Percentiles rank a stretch among this genome's conserved stretches.
phyloP scores from a whole-genome alignment of 805 yeast genomes.

The Ogataea siamensis region DNA sequence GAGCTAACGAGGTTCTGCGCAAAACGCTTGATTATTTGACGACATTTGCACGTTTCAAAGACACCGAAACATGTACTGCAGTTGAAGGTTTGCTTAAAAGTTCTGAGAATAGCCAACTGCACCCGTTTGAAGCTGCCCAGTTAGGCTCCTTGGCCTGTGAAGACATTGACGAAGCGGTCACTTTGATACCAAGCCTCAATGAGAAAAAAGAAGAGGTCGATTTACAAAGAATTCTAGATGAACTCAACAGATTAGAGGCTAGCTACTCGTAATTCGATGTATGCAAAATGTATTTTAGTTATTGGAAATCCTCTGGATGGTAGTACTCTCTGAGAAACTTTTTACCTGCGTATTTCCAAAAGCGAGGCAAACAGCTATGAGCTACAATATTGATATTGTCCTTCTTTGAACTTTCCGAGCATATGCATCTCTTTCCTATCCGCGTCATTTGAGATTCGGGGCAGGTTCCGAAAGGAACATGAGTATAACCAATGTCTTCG shows the following conservation, averaged over 20 bases:
- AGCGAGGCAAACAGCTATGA: constrained; percentile 64
- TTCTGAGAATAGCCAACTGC: constrained; percentile 72
- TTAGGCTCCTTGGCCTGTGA: constrained; percentile 85
- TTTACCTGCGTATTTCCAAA: constrained; percentile 75
- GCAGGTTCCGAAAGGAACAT: constrained; percentile 64
- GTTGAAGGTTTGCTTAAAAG: constrained; percentile 81
- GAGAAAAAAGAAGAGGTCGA: constrained; percentile 84
- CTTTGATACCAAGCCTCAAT: constrained; percentile 83
- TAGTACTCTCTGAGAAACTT: constrained; percentile 46
- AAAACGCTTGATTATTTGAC: constrained; percentile 87
- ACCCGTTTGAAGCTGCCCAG: constrained; percentile 96
- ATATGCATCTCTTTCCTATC: constrained; percentile 57
- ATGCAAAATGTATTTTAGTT: constrained; percentile 24
- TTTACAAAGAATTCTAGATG: constrained; percentile 81
- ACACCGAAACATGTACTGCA: constrained; percentile 88
- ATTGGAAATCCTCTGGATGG: constrained; percentile 30
- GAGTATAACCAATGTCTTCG: constrained; percentile 78
- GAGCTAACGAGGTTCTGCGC: constrained; percentile 83
- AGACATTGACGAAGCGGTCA: constrained; percentile 94
- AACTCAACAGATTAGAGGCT: constrained; percentile 67
- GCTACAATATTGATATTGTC: constrained; percentile 39
- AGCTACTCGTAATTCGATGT: constrained; percentile 24
- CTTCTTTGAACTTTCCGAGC: constrained; percentile 43
- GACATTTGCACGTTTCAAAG: constrained; percentile 85
- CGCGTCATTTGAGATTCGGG: constrained; percentile 52